A percentile compares a stretch with the other conserved stretches of the same genome.
Evolutionary conservation across 148 eudicot genomes (phyloP).

Genomic region (Pharnaceum exiguum): DNA sequence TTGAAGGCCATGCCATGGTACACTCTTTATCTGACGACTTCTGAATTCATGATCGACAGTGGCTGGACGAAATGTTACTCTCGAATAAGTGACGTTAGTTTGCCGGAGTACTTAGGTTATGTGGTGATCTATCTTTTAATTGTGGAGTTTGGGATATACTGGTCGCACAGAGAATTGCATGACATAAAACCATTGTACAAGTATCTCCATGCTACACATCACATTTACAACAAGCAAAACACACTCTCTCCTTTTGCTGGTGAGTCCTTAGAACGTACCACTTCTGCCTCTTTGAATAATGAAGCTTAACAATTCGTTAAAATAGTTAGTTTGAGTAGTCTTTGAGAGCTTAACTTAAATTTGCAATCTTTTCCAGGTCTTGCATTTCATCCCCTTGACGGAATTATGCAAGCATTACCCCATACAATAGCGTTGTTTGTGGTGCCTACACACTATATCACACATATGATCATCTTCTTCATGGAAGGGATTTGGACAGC

Average conservation of each 20-base stretch:
- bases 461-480: constrained; percentile 8
- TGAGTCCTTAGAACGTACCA: neutral
- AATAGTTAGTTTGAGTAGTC: too few species aligned
- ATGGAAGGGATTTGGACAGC: constrained; percentile 19
- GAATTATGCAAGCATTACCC: constrained; percentile 12
- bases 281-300: too few species aligned
- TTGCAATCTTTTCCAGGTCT: too few species aligned
- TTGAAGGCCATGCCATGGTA: neutral
- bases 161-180: neutral
- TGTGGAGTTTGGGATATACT: neutral
- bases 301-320: too few species aligned
- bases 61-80: constrained; percentile 3
- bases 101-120: neutral
- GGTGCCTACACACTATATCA: constrained; percentile 14
- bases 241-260: constrained; percentile 25
- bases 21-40: neutral
- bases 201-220: constrained; percentile 18
- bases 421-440: constrained; percentile 14
- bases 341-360: too few species aligned
- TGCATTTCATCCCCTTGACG: constrained; percentile 25
- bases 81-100: neutral
- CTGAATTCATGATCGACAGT: neutral
- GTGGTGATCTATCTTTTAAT: neutral
- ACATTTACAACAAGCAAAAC: constrained; percentile 10
- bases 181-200: neutral